Percentiles rank a stretch among this genome's conserved stretches.
These are phyloP conservation scores for Colletotrichum scovillei DNA, from an alignment of 2,329 filamentous ascomycete genomes.

Conservation along the genomic window DNA sequence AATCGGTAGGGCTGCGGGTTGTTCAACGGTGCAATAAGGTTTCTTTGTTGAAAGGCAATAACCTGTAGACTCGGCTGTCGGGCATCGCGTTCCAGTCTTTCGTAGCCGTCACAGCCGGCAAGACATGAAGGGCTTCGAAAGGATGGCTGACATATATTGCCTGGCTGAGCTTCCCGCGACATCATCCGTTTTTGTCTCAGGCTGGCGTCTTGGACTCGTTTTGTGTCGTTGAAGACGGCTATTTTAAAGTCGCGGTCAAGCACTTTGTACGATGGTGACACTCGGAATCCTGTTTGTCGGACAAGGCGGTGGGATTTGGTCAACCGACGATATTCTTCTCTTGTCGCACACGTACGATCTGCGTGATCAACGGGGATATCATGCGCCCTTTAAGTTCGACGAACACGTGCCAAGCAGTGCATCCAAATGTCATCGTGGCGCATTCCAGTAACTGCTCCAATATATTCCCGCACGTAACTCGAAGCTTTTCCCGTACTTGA, in stretches of 20 bases:
- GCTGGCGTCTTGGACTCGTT: not conserved
- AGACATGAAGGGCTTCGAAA: not conserved
- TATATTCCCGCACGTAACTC: not conserved
- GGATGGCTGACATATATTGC: not conserved
- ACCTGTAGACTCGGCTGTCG: not conserved
- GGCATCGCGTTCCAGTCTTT: not conserved
- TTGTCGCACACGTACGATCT: not conserved
- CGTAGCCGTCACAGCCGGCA: not conserved
- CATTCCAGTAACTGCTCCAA: not conserved
- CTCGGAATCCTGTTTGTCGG: not conserved
- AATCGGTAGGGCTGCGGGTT: not conserved
- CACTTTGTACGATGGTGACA: not conserved
- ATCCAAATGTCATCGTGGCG: slow-evolving; percentile 1
- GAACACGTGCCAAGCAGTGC: not conserved
- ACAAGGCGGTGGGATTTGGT: not conserved
- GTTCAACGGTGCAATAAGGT: not conserved
- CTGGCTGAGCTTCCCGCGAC: not conserved
- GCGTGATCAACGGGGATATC: not conserved
- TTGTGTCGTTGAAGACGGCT: not conserved
- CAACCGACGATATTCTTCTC: not conserved
- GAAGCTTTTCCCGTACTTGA: not conserved
- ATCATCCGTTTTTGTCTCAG: not conserved
- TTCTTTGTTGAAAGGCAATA: not conserved
- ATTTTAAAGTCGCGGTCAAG: not conserved
- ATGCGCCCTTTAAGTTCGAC: not conserved